A percentile compares a stretch with the other conserved stretches of the same genome.
phyloP scores from a whole-genome alignment of 2,329 filamentous ascomycete genomes.

The Ophiostoma australiae region DNA sequence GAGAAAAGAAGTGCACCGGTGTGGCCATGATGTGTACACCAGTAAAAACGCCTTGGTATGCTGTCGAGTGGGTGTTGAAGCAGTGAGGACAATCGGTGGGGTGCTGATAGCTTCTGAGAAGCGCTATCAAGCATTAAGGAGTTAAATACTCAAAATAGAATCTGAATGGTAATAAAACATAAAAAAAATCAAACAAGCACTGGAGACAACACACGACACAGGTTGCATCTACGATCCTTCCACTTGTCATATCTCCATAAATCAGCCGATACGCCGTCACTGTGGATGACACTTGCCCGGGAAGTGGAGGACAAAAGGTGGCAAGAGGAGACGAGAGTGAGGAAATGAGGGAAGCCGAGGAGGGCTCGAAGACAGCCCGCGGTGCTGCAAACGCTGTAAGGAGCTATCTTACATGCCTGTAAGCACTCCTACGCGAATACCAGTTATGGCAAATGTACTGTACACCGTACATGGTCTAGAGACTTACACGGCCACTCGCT shows the following conservation, averaged over 20 bases:
- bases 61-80: background rate
- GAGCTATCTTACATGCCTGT: background rate
- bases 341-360: too few relatives aligned
- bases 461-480: background rate
- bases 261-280: background rate
- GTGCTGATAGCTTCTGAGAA: background rate
- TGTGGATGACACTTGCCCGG: background rate
- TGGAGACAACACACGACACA: background rate
- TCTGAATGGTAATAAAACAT: background rate
- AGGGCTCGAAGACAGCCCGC: background rate
- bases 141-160: background rate
- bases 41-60: background rate
- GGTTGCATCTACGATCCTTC: background rate
- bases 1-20: conserved; percentile 63
- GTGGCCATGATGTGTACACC: conserved; percentile 29
- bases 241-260: background rate
- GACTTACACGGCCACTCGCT: conserved; percentile 5
- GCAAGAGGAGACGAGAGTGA: too few relatives aligned
- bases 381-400: background rate
- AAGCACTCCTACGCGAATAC: background rate
- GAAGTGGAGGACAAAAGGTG: conserved; percentile 4
- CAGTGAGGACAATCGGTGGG: background rate
- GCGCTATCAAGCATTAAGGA: background rate
- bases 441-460: background rate
- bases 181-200: background rate